Evolutionary conservation across 441 rosid genomes (phyloP).

Genomic region (Adansonia rubrostipa): DNA sequence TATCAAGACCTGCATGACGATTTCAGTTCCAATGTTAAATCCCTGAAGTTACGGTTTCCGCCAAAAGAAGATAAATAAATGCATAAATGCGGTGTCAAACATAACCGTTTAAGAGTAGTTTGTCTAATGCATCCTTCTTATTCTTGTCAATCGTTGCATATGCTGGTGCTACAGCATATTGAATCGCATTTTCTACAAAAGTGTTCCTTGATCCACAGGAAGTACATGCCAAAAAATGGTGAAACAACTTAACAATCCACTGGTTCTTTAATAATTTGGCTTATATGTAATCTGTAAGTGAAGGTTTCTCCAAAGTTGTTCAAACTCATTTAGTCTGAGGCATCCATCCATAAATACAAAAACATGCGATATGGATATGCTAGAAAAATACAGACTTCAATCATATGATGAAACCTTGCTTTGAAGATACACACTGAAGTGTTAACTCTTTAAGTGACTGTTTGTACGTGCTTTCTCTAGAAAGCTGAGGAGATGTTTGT

Average conservation of each 20-base stretch:
- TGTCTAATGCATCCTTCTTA: slow-evolving; percentile 59
- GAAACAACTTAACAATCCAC: not conserved
- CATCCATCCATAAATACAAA: not conserved
- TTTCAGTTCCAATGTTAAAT: slow-evolving; percentile 33
- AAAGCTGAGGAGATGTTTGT: slow-evolving; percentile 89
- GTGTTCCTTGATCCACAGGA: slow-evolving; percentile 83
- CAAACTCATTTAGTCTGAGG: not conserved
- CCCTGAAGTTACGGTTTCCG: slow-evolving; percentile 20
- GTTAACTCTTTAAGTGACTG: slow-evolving; percentile 62
- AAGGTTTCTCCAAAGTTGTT: not conserved
- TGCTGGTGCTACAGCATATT: slow-evolving; percentile 85
- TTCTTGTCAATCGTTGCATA: slow-evolving; percentile 50
- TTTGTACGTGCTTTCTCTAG: slow-evolving; percentile 83
- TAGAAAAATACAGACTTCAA: slow-evolving; percentile 2
- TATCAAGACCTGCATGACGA: slow-evolving; percentile 78
- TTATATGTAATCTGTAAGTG: not conserved
- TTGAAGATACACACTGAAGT: slow-evolving; percentile 69
- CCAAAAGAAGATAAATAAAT: not conserved
- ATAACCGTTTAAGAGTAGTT: slow-evolving; percentile 81
- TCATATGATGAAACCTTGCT: slow-evolving; percentile 49
- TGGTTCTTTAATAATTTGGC: slow-evolving; percentile 7
- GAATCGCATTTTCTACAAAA: slow-evolving; percentile 85
- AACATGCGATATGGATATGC: not conserved
- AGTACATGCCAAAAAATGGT: slow-evolving; percentile 9
- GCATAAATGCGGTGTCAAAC: slow-evolving; percentile 22